These are phyloP conservation scores for Panicum virgatum DNA, from an alignment of 202 grass and related monocot species.

Conservation along the genomic window DNA sequence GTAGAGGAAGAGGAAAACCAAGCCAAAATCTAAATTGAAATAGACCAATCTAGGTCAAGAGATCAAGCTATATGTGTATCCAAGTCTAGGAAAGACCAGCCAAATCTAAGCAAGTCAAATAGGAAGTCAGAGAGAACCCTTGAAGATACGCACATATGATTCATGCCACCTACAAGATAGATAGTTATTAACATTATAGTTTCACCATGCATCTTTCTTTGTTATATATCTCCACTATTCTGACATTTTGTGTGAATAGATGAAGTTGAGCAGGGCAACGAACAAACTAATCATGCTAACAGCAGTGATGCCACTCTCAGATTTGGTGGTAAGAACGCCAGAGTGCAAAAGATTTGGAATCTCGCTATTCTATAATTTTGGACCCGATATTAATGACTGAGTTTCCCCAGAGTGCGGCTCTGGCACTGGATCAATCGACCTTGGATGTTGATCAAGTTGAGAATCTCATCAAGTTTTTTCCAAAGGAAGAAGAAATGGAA, in stretches of 20 bases:
- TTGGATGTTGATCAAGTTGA: slow-evolving; percentile 99
- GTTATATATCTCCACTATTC: not conserved
- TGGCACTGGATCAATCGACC: slow-evolving; percentile 82
- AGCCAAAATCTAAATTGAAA: no score
- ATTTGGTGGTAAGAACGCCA: slow-evolving; percentile 80
- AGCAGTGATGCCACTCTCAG: slow-evolving; percentile 93
- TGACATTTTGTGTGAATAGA: slow-evolving; percentile 53
- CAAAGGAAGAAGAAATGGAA: slow-evolving; percentile 99
- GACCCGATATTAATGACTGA: slow-evolving; percentile 23
- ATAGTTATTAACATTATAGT: no score
- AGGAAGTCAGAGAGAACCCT: no score
- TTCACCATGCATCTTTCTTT: not conserved
- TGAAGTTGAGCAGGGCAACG: slow-evolving; percentile 93
- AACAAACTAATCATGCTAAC: slow-evolving; percentile 97
- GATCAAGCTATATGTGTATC: no score
- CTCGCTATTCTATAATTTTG: slow-evolving; percentile 26
- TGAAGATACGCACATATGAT: no score
- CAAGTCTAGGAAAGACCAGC: no score
- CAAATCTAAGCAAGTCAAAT: no score
- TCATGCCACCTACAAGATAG: no score
- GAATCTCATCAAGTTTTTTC: slow-evolving; percentile 97
- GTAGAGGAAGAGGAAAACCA: no score
- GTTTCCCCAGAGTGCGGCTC: slow-evolving; percentile 65
- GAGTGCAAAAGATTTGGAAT: slow-evolving; percentile 2
- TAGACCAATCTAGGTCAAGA: no score